Conservation (phyloP, 1,284 basidiomycete genomes). For the Ustilago shanxiensis region DNA sequence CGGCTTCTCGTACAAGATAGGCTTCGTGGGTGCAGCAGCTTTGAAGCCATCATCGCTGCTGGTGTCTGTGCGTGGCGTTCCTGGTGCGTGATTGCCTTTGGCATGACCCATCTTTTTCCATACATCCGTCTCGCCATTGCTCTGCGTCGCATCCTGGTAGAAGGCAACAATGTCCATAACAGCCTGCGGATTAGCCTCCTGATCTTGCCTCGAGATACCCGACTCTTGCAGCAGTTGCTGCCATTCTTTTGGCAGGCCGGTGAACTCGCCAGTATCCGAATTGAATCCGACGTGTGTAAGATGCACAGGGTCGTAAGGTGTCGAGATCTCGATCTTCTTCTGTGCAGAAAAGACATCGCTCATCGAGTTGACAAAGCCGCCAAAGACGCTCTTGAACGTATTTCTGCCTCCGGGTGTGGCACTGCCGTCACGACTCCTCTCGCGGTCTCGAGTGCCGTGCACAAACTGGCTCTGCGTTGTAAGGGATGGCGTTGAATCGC, state of each 20-base stretch:
- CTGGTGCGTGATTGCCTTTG: constrained; percentile 46
- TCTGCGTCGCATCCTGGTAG: constrained; percentile 80
- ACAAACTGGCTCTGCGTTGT: constrained; percentile 55
- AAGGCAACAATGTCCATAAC: constrained; percentile 99
- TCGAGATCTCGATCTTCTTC: constrained; percentile 93
- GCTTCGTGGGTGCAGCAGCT: constrained; percentile 8
- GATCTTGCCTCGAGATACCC: constrained; percentile 92
- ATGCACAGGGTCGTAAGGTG: constrained; percentile 98
- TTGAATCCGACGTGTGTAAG: constrained; percentile 99
- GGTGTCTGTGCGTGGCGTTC: constrained; percentile 34
- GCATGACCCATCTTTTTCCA: constrained; percentile 70
- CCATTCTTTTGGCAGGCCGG: constrained; percentile 97
- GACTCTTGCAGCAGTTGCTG: constrained; percentile 96
- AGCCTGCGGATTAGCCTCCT: constrained; percentile 97
- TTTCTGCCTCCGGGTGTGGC: constrained; percentile 47
- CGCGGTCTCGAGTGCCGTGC: constrained; percentile 35
- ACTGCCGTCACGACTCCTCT: constrained; percentile 48
- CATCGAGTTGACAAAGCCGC: constrained; percentile 70
- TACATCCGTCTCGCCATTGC: constrained; percentile 66
- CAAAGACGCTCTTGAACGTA: constrained; percentile 70
- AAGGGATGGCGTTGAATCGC: constrained; percentile 17
- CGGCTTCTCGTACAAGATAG: constrained; percentile 54
- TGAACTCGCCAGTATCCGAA: constrained; percentile 93
- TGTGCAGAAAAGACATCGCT: constrained; percentile 81
- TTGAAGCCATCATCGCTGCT: constrained; percentile 46